Evolutionary conservation across 805 yeast species (phyloP), one percentile per base, ranked within the genome.

Genomic region (Vanderwaltozyma polyspora): DNA sequence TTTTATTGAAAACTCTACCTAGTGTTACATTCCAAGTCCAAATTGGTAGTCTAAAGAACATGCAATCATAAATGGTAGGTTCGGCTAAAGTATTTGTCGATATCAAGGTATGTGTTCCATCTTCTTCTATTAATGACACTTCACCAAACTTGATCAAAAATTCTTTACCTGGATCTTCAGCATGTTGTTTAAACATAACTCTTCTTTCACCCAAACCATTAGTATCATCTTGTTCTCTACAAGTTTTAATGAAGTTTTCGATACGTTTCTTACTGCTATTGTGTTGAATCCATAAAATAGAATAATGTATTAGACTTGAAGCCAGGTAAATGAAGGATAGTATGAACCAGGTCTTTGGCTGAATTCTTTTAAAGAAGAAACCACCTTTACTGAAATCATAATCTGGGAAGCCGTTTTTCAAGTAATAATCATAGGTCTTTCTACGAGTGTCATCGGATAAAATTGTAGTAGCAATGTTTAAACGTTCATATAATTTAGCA

Each of bases 401-500:
- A 41, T 68, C 66, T 6, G 98, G 97, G 60, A 91, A 89, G 6
- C 97, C 96, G 45, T 74, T 70, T 28, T 72, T 65, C 35, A 82
- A 63, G 59, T 83, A 91, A 56, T 74, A 86, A 57, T 91, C 97
- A 56, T 91, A 91, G 6, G 85, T 67, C 32, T 78, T 74, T 41
- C 77, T 72, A 38, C 67, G 66, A 35, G 73, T 71, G 17, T 70
- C 60, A 36, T 68, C 64, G 44, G 89, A 68, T 31, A 87, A 64
- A 36, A 87, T 76, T 49, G 80, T 74, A 23, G 86, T 79, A 16
- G 84, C 81, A 19, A 76, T 57, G 23, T 91, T 81, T 25, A 91
- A 68, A 19, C 89, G 64, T 48, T 89, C 84, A 52, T 78, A 91
- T 16, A 57, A 52, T 42, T 72, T 72, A 38, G 60, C 64, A 28